These are phyloP conservation scores for Trifolium fragiferum DNA, from an alignment of 306 rosid species.

Conservation along the genomic window DNA sequence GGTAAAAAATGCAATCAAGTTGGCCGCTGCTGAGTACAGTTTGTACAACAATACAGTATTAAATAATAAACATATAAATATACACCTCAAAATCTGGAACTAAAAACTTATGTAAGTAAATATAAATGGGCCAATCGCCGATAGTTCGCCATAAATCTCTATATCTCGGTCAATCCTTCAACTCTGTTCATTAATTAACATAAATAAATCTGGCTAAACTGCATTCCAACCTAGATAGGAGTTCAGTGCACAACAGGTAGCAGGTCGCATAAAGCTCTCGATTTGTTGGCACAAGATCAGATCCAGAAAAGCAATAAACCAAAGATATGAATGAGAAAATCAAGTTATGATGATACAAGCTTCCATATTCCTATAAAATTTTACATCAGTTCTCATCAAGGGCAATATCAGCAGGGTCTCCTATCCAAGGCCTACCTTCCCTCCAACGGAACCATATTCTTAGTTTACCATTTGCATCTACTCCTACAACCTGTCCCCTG, in stretches of 20 bases:
- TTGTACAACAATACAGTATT: constrained; percentile 55
- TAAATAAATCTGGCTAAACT: constrained; percentile 42
- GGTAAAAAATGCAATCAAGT: constrained; percentile 47
- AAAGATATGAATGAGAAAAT: constrained; percentile 45
- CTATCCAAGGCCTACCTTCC: constrained; percentile 97
- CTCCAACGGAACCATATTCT: constrained; percentile 93
- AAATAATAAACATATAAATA: constrained; percentile 45
- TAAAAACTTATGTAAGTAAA: constrained; percentile 57
- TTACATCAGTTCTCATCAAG: constrained; percentile 62
- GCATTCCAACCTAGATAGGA: constrained; percentile 43
- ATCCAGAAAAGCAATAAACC: constrained; percentile 44
- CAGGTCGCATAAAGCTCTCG: constrained; percentile 34
- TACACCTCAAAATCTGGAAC: constrained; percentile 66
- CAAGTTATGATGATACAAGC: constrained; percentile 46
- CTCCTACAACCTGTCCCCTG: constrained; percentile 89
- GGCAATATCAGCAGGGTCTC: constrained; percentile 91
- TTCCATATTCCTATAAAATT: constrained; percentile 37
- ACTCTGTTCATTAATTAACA: constrained; percentile 54
- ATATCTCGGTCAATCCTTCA: constrained; percentile 44
- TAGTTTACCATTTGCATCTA: constrained; percentile 93
- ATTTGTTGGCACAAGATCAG: constrained; percentile 44
- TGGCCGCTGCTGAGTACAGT: constrained; percentile 51
- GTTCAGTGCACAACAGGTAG: constrained; percentile 31
- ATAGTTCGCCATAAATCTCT: constrained; percentile 40
- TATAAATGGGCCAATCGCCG: constrained; percentile 59